phyloP scores from a whole-genome alignment of 164 flowering plant genomes.

The Vitis rupestris region DNA sequence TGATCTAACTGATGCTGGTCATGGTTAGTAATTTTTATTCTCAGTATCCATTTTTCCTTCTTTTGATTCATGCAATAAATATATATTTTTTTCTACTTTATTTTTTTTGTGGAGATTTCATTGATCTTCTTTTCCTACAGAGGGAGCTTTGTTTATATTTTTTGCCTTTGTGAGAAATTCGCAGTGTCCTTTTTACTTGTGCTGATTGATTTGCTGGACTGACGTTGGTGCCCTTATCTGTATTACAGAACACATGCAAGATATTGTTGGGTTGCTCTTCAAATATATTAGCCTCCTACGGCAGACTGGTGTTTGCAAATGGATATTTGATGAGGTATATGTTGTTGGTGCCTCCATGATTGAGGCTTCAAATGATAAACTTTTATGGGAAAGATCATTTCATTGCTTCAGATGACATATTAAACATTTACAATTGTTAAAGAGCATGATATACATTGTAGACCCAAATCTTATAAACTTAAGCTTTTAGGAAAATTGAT shows the following conservation, averaged over 20 bases:
- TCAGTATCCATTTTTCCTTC: not conserved
- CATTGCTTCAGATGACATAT: too few relatives aligned
- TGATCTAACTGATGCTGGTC: constrained; percentile 92
- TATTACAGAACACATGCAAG: constrained; percentile 73
- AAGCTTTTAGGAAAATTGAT: too few relatives aligned
- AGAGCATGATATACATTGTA: too few relatives aligned
- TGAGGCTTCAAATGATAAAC: too few relatives aligned
- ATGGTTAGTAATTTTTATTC: constrained; percentile 55
- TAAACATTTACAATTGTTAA: too few relatives aligned
- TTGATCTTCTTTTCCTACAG: too few relatives aligned
- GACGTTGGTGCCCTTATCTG: not conserved
- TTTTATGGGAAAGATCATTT: too few relatives aligned
- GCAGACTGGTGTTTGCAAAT: constrained; percentile 71
- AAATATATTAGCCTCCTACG: constrained; percentile 68
- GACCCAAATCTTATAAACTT: too few relatives aligned
- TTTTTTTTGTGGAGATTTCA: too few relatives aligned
- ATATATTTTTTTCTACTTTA: not conserved
- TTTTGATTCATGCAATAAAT: not conserved
- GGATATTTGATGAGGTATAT: constrained; percentile 97
- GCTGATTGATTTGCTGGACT: not conserved
- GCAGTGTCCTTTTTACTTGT: not conserved
- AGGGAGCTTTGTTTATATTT: too few relatives aligned
- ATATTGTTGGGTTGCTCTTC: constrained; percentile 76
- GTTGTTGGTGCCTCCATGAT: not conserved
- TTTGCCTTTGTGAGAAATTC: too few relatives aligned